A percentile compares a stretch with the other conserved stretches of the same genome.
Conservation (phyloP, 1,139 yeast genomes). For the Debaryomyces coudertii region DNA sequence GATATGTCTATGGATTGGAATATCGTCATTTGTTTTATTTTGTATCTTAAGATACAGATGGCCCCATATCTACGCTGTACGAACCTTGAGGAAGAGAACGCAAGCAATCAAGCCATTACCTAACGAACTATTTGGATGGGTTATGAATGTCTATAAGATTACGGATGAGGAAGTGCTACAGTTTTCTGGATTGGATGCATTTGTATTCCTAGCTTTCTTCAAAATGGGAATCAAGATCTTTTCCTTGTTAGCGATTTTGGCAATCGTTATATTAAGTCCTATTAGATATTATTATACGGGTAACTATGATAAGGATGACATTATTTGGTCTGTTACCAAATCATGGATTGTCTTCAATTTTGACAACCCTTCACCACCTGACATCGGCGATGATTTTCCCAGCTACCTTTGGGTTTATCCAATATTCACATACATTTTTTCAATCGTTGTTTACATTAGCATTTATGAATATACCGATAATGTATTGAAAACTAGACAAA, state of each 20-base stretch:
- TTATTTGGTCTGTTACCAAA: conserved; percentile 19
- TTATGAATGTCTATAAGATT: conserved; percentile 35
- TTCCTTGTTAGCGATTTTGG: conserved; percentile 36
- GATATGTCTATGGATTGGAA: conserved; percentile 41
- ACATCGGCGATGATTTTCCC: conserved; percentile 32
- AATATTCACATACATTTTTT: conserved; percentile 82
- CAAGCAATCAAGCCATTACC: conserved; percentile 40
- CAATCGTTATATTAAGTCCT: conserved; percentile 47
- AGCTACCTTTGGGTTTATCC: conserved; percentile 75
- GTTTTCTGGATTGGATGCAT: conserved; percentile 49
- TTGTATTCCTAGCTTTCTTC: conserved; percentile 48
- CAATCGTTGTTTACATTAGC: conserved; percentile 64
- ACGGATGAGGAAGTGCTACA: conserved; percentile 47
- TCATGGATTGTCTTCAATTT: conserved; percentile 1
- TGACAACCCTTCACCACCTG: conserved; percentile 20
- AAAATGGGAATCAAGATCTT: conserved; percentile 49
- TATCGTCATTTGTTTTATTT: conserved; percentile 40
- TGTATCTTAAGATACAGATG: conserved; percentile 48
- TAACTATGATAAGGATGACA: conserved; percentile 46
- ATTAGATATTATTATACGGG: conserved; percentile 49
- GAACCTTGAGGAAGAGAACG: conserved; percentile 42
- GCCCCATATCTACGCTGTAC: conserved; percentile 56
- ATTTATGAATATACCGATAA: conserved; percentile 68
- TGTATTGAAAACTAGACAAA: conserved; percentile 78
- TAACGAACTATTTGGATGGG: conserved; percentile 44